phyloP scores from a whole-genome alignment of 768 basidiomycete genomes.

The Lentinula sp. region DNA sequence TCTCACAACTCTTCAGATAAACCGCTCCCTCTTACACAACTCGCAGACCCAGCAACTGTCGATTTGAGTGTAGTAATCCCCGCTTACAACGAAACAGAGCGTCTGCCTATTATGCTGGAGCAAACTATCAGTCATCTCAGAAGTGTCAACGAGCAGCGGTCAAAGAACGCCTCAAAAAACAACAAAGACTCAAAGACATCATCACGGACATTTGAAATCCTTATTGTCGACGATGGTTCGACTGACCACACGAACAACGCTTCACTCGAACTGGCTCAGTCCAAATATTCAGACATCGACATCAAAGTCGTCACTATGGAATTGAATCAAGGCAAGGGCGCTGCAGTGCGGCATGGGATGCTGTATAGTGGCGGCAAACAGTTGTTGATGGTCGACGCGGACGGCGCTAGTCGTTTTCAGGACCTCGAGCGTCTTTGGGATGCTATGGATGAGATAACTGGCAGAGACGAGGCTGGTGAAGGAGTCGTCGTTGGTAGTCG shows the following conservation, averaged over 20 bases:
- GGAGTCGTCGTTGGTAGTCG: constrained; percentile 82
- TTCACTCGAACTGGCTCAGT: constrained; percentile 56
- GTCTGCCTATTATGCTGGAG: constrained; percentile 80
- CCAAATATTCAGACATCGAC: constrained; percentile 45
- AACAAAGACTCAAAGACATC: background rate
- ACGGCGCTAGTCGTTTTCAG: constrained; percentile 84
- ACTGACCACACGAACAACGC: constrained; percentile 63
- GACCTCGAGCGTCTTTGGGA: constrained; percentile 79
- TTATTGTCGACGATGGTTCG: constrained; percentile 91
- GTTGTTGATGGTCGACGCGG: constrained; percentile 90
- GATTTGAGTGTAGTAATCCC: constrained; percentile 83
- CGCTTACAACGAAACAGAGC: constrained; percentile 85
- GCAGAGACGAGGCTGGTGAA: constrained; percentile 20
- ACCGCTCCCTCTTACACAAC: constrained; percentile 48
- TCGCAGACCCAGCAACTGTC: constrained; percentile 52
- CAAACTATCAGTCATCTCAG: constrained; percentile 64
- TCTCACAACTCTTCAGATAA: constrained; percentile 46
- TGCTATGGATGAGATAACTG: constrained; percentile 53
- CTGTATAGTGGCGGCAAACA: constrained; percentile 70
- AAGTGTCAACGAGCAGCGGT: constrained; percentile 31
- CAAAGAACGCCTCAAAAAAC: background rate
- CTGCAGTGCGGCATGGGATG: constrained; percentile 90
- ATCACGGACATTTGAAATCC: constrained; percentile 58
- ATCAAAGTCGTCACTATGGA: constrained; percentile 76
- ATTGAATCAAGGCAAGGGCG: constrained; percentile 87